Base-by-base conservation (phyloP, 176 grass and related monocot genomes). In the Puccinellia tenuiflora region DNA sequence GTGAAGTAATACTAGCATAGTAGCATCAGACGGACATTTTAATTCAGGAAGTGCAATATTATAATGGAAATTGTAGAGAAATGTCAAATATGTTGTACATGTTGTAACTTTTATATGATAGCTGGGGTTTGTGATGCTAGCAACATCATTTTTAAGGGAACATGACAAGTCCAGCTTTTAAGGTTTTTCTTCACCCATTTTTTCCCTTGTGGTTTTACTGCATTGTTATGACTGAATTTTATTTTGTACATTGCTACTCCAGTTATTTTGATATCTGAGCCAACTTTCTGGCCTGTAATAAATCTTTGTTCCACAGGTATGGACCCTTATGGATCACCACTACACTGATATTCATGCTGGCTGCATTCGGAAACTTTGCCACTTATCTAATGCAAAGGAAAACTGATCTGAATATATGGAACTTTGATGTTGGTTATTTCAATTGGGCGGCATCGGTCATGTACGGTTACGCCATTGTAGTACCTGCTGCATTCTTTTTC, bases 391-490 rank as follows among this genome's bases (percentile, higher is more conserved):
- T 96, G 79, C 83, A 87, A 81, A 96, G 68, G 74, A 90, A 90
- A 88, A 92, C 25, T 13, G 75, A 99, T 80, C 77, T 81, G 68
- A 83, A 73, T 72, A 83, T 59, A 85, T 95, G 91, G 92, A 93
- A 80, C 76, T 99, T 98, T 85, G 96, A 99, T 81, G 96, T 99
- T 21, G 83, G 76, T 35, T 99, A 93, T 89, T 73, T 99, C 85
- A 87, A 90, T 61, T 99, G 93, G 96, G 89, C 93, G 7, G 93
- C 96, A 90, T 92, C 82, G 62, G 79, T 96, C 83, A 96, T 99
- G 90, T 93, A 96, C 64, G 93, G 96, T 76, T 99, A 99, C 76
- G 80, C 71, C 59, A 85, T 93, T 12, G 50, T 91, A 40, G 96
- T 95, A 38, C 96, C 93, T 17, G 89, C 73, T 80, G 68, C 76